phyloP scores from a whole-genome alignment of 2,329 filamentous ascomycete genomes.

The Colletotrichum eleusines region DNA sequence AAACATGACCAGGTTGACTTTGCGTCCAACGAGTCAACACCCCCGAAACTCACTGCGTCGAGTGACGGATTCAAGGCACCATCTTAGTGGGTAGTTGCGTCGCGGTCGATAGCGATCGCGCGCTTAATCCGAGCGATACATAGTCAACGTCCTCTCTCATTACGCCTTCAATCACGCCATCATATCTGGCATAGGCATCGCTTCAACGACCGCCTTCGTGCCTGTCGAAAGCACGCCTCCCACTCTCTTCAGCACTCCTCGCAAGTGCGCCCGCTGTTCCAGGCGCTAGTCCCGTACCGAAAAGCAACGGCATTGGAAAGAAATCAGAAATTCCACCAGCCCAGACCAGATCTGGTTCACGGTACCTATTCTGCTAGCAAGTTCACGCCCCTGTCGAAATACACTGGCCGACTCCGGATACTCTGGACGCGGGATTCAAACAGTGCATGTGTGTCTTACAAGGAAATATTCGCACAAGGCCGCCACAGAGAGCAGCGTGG shows the following conservation, averaged over 20 bases:
- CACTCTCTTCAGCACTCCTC: conserved; percentile 31
- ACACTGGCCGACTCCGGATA: conserved; percentile 19
- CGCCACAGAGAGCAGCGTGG: conserved; percentile 41
- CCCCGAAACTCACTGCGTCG: conserved; percentile 10
- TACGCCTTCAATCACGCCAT: not conserved
- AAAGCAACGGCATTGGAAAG: conserved; percentile 41
- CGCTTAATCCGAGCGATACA: conserved; percentile 5
- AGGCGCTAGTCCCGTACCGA: conserved; percentile 37
- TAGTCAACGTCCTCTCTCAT: not conserved
- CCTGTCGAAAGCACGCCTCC: not conserved
- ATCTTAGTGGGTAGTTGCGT: conserved; percentile 5
- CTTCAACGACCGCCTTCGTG: not conserved
- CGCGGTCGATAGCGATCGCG: conserved; percentile 6
- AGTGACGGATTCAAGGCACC: conserved; percentile 17
- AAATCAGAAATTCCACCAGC: conserved; percentile 37
- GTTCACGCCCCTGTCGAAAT: conserved; percentile 34
- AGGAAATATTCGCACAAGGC: conserved; percentile 32
- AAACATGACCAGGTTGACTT: not conserved
- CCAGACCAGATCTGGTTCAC: conserved; percentile 33
- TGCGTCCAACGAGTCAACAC: not conserved
- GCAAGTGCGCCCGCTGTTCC: conserved; percentile 26
- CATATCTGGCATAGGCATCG: not conserved
- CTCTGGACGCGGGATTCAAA: conserved; percentile 33
- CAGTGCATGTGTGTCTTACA: conserved; percentile 27
- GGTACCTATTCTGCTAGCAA: conserved; percentile 32